Evolutionary conservation across 306 rosid genomes (phyloP).

Genomic region (Notholithocarpus densiflorus): DNA sequence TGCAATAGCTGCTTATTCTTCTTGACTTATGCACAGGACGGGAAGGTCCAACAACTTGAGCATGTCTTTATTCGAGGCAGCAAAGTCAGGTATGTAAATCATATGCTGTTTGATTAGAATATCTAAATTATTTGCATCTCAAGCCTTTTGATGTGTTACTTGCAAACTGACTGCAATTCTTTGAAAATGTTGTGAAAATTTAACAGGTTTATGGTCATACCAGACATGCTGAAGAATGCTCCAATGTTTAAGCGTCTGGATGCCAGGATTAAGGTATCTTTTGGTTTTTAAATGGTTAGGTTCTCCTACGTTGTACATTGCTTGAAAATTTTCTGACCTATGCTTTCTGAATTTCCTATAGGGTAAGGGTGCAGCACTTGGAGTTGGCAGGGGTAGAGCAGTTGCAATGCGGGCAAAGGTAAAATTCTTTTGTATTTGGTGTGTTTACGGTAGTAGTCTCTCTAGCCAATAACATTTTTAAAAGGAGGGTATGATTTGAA

Average conservation of each 20-base stretch:
- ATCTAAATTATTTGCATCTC: neutral
- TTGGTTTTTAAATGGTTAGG: neutral
- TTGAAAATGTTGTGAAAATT: constrained; percentile 10
- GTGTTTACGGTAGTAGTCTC: neutral
- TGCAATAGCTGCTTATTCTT: constrained; percentile 16
- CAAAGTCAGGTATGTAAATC: constrained; percentile 79
- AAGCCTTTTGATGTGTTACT: neutral
- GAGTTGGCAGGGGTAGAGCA: constrained; percentile 98
- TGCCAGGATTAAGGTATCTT: constrained; percentile 84
- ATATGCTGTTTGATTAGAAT: neutral
- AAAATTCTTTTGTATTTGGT: neutral
- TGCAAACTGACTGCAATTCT: constrained; percentile 1
- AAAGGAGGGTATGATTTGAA: neutral
- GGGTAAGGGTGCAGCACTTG: constrained; percentile 99
- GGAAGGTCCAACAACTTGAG: constrained; percentile 92
- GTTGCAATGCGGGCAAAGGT: constrained; percentile 99
- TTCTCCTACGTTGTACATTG: neutral
- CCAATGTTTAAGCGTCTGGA: constrained; percentile 99
- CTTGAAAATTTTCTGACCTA: constrained; percentile 10
- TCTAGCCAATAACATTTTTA: neutral
- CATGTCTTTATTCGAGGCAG: constrained; percentile 98
- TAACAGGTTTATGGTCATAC: constrained; percentile 92
- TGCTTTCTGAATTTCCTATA: constrained; percentile 37
- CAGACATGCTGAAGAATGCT: constrained; percentile 98
- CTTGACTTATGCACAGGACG: constrained; percentile 54